Percentiles rank a stretch among this genome's conserved stretches.
Conservation (phyloP, 495 filamentous ascomycete species). For the Penicillium goetzii region DNA sequence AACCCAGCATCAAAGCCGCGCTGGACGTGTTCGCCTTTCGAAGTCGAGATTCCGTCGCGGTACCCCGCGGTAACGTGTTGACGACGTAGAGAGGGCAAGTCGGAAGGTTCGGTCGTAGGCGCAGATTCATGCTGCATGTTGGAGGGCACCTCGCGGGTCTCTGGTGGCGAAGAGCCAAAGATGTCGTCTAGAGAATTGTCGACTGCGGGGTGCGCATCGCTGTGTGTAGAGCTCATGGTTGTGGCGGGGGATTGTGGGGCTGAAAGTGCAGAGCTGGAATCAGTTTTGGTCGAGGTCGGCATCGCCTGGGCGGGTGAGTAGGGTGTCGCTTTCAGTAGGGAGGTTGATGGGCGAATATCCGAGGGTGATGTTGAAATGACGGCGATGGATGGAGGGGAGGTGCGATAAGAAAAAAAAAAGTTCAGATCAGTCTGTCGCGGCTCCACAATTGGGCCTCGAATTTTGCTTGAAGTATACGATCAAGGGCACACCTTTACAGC, state of each 20-base stretch:
- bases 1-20: conserved; percentile 89
- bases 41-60: conserved; percentile 76
- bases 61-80: conserved; percentile 87
- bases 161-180: conserved; percentile 50
- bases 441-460: background rate
- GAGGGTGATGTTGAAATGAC: background rate
- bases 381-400: background rate
- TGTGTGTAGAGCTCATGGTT: conserved; percentile 34
- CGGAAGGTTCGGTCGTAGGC: conserved; percentile 54
- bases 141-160: background rate
- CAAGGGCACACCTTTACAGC: too few species aligned
- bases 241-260: conserved; percentile 32
- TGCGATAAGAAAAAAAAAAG: conserved; percentile 14
- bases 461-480: background rate
- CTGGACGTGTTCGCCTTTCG: conserved; percentile 74
- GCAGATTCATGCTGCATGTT: background rate
- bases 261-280: conserved; percentile 17
- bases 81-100: conserved; percentile 72
- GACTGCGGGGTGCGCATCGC: conserved; percentile 24
- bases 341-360: background rate
- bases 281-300: conserved; percentile 6
- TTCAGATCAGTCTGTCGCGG: background rate
- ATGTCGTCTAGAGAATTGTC: conserved; percentile 52
- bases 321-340: background rate
- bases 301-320: background rate